Conservation (phyloP, 306 rosid species). For the Cucurbita pepo region DNA sequence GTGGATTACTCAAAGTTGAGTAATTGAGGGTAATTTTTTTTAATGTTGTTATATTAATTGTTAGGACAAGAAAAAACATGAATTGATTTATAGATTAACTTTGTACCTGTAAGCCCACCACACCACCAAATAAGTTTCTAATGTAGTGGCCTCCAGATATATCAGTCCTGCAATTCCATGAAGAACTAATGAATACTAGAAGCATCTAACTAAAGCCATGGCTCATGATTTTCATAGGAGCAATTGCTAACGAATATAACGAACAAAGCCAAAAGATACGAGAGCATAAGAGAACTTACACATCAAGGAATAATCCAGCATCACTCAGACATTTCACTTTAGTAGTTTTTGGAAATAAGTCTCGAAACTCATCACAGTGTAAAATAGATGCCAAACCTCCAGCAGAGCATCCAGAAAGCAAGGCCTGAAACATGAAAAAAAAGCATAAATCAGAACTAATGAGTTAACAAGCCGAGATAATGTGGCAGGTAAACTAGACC, state of each 20-base stretch:
- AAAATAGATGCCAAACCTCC: constrained; percentile 88
- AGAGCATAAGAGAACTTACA: constrained; percentile 32
- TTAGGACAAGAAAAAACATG: not conserved
- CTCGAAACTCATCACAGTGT: constrained; percentile 73
- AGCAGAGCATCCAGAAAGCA: constrained; percentile 97
- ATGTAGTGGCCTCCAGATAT: constrained; percentile 53
- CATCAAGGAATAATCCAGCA: constrained; percentile 90
- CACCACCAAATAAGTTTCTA: constrained; percentile 51
- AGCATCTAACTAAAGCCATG: not conserved
- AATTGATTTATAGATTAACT: not conserved
- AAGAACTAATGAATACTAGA: not conserved
- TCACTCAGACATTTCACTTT: constrained; percentile 90
- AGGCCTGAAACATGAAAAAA: constrained; percentile 39
- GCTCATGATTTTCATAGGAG: not conserved
- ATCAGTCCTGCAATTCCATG: constrained; percentile 30
- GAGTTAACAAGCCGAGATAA: not conserved
- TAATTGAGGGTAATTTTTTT: not conserved
- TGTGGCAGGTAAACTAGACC: constrained; percentile 22
- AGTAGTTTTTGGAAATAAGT: constrained; percentile 39
- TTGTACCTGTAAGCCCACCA: constrained; percentile 69
- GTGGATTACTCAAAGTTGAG: not conserved
- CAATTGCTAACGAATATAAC: not conserved
- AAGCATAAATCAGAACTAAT: not conserved
- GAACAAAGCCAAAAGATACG: not conserved
- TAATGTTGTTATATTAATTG: not conserved